A percentile compares a stretch with the other conserved stretches of the same genome.
Conservation (phyloP, 2,329 filamentous ascomycete species). For the Xylariales sp. region DNA sequence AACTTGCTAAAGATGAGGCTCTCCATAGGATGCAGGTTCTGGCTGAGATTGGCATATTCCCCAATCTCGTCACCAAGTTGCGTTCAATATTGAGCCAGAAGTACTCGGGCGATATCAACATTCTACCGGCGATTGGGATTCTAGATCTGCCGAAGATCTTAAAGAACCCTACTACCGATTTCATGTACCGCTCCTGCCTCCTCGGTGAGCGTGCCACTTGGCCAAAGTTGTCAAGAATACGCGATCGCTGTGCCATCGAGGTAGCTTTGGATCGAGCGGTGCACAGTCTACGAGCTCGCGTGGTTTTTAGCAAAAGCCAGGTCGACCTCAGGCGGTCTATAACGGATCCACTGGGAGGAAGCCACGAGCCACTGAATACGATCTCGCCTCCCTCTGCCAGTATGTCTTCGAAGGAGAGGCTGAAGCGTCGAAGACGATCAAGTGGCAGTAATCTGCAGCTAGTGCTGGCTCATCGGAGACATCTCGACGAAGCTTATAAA, state of each 20-base stretch:
- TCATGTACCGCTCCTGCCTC: conserved; percentile 75
- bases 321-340: conserved; percentile 48
- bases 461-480: conserved; percentile 28
- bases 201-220: conserved; percentile 83
- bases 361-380: conserved; percentile 15
- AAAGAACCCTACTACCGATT: conserved; percentile 78
- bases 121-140: conserved; percentile 73
- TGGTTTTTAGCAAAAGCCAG: conserved; percentile 65
- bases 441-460: conserved; percentile 46
- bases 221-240: conserved; percentile 81
- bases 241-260: conserved; percentile 85
- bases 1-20: conserved; percentile 72
- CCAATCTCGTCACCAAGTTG: conserved; percentile 72
- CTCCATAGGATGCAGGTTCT: conserved; percentile 77
- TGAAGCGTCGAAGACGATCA: conserved; percentile 38
- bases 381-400: conserved; percentile 13
- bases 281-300: conserved; percentile 60
- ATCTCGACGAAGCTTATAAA: conserved; percentile 31
- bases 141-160: conserved; percentile 72
- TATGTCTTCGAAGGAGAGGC: conserved; percentile 22
- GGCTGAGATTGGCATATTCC: conserved; percentile 74
- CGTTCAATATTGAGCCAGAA: conserved; percentile 81
- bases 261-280: conserved; percentile 75
- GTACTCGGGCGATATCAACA: conserved; percentile 94
- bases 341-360: conserved; percentile 17